A percentile compares a stretch with the other conserved stretches of the same genome.
phyloP scores from a whole-genome alignment of 1,284 basidiomycete species.

The Pseudozyma tsukubaensis region DNA sequence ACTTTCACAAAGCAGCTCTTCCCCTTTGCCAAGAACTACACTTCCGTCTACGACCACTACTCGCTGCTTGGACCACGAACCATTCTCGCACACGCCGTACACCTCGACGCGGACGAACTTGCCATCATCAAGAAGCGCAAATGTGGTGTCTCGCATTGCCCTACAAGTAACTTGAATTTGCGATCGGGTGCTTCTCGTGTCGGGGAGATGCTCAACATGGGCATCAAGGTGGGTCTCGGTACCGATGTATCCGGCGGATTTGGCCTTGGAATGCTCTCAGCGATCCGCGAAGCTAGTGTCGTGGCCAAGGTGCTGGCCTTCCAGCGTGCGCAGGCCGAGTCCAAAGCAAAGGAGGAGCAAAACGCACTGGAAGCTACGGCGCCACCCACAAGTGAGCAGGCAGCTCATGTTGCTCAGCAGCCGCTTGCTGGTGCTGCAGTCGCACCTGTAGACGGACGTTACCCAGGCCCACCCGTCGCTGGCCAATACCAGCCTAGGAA shows the following conservation, averaged over 20 bases:
- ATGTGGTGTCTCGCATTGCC: slow-evolving; percentile 90
- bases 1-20: slow-evolving; percentile 77
- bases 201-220: slow-evolving; percentile 81
- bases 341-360: slow-evolving; percentile 38
- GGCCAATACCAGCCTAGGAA: slow-evolving; percentile 47
- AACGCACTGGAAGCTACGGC: slow-evolving; percentile 14
- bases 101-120: slow-evolving; percentile 80
- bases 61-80: slow-evolving; percentile 83
- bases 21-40: slow-evolving; percentile 69
- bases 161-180: slow-evolving; percentile 86
- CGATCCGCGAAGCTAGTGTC: slow-evolving; percentile 83
- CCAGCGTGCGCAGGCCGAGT: slow-evolving; percentile 41
- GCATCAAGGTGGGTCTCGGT: slow-evolving; percentile 85
- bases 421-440: slow-evolving; percentile 32
- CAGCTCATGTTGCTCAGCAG: slow-evolving; percentile 19
- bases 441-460: slow-evolving; percentile 34
- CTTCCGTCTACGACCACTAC: slow-evolving; percentile 81
- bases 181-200: slow-evolving; percentile 84
- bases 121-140: slow-evolving; percentile 76
- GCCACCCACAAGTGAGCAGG: slow-evolving; percentile 28
- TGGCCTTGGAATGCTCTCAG: slow-evolving; percentile 83
- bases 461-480: slow-evolving; percentile 42
- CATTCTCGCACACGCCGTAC: slow-evolving; percentile 88
- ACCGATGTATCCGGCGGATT: slow-evolving; percentile 93
- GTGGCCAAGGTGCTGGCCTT: slow-evolving; percentile 79